Conservation (phyloP, 257 asterid genomes). For the Gentiana dahurica region DNA sequence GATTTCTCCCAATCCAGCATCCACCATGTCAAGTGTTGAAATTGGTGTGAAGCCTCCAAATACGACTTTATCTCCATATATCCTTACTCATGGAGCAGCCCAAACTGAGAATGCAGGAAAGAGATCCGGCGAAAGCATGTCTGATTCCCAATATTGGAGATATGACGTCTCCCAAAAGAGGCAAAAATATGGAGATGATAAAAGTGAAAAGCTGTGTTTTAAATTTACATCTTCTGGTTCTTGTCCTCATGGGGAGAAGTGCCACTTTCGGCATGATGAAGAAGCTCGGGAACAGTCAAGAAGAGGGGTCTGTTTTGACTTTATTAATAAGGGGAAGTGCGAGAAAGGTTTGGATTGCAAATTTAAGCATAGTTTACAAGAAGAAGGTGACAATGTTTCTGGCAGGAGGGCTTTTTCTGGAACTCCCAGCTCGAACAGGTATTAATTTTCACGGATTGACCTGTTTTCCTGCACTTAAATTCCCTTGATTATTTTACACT, state of each 20-base stretch:
- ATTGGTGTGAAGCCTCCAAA: slow-evolving; percentile 61
- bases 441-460: not conserved
- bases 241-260: slow-evolving; percentile 80
- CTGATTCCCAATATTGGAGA: slow-evolving; percentile 91
- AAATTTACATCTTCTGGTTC: slow-evolving; percentile 79
- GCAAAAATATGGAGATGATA: slow-evolving; percentile 71
- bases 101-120: slow-evolving; percentile 36
- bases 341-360: slow-evolving; percentile 92
- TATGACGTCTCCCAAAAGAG: slow-evolving; percentile 75
- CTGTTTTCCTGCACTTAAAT: not conserved
- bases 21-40: slow-evolving; percentile 69
- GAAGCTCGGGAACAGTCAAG: slow-evolving; percentile 80
- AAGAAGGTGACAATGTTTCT: slow-evolving; percentile 42
- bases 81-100: slow-evolving; percentile 23
- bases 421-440: slow-evolving; percentile 54
- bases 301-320: slow-evolving; percentile 95
- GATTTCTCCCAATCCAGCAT: slow-evolving; percentile 89
- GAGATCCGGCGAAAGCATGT: slow-evolving; percentile 42
- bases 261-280: slow-evolving; percentile 79
- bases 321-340: slow-evolving; percentile 89
- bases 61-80: slow-evolving; percentile 69
- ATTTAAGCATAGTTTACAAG: slow-evolving; percentile 71
- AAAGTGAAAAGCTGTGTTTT: slow-evolving; percentile 62
- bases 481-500: not conserved
- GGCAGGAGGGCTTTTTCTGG: slow-evolving; percentile 44